Evolutionary conservation across 2,329 filamentous ascomycete species (phyloP).

Genomic region (Pyrenochaeta sp.): DNA sequence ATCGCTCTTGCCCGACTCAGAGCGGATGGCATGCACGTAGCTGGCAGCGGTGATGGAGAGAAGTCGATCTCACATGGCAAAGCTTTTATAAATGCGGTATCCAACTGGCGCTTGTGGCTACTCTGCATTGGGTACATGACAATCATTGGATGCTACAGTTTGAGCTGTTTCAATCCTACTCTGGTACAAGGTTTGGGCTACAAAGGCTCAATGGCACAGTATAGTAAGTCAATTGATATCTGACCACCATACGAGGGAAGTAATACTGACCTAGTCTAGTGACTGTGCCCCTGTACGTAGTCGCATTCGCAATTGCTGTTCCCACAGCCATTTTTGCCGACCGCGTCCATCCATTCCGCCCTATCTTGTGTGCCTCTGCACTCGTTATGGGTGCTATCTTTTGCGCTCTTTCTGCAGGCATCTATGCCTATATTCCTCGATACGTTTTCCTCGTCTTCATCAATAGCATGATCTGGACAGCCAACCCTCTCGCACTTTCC

Average conservation of each 20-base stretch:
- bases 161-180: slow-evolving; percentile 34
- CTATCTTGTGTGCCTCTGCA: slow-evolving; percentile 20
- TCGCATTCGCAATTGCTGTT: slow-evolving; percentile 31
- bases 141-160: slow-evolving; percentile 36
- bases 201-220: slow-evolving; percentile 27
- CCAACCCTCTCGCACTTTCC: slow-evolving; percentile 32
- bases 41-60: slow-evolving; percentile 24
- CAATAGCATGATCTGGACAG: slow-evolving; percentile 35
- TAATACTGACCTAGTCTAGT: slow-evolving; percentile 4
- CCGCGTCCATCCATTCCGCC: slow-evolving; percentile 19
- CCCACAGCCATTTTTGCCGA: slow-evolving; percentile 33
- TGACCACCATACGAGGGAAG: not conserved
- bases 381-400: slow-evolving; percentile 27
- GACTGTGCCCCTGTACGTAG: slow-evolving; percentile 34
- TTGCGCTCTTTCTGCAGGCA: slow-evolving; percentile 31
- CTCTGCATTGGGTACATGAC: slow-evolving; percentile 36
- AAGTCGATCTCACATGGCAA: slow-evolving; percentile 24
- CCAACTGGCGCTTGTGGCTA: slow-evolving; percentile 34
- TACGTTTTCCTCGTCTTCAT: slow-evolving; percentile 38
- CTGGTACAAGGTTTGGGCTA: slow-evolving; percentile 32
- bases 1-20: slow-evolving; percentile 36
- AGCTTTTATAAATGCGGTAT: slow-evolving; percentile 27
- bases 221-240: slow-evolving; percentile 3
- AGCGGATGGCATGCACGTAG: slow-evolving; percentile 29
- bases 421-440: slow-evolving; percentile 33